These are phyloP conservation scores for Wallacemonas sp. DNA, from an alignment of 208 protist species.

Conservation along the genomic window DNA sequence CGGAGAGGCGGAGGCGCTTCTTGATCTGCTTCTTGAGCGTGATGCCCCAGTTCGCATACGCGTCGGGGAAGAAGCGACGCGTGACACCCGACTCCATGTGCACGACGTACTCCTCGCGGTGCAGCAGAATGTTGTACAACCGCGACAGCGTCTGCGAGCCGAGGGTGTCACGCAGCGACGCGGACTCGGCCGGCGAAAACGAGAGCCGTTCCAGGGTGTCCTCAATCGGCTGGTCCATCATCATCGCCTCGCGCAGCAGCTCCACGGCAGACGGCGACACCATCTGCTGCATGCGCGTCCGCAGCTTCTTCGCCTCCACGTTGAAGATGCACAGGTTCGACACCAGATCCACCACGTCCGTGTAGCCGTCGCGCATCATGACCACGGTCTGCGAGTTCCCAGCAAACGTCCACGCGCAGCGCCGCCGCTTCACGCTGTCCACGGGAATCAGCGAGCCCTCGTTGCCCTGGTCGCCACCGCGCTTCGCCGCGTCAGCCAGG, in stretches of 20 bases:
- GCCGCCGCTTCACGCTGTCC: constrained; percentile 57
- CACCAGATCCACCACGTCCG: constrained; percentile 87
- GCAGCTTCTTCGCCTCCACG: constrained; percentile 76
- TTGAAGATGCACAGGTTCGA: constrained; percentile 81
- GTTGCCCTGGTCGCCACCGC: not conserved
- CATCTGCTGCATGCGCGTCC: constrained; percentile 63
- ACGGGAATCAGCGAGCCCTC: constrained; percentile 32
- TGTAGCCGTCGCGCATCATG: constrained; percentile 84
- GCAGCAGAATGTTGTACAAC: constrained; percentile 72
- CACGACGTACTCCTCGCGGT: constrained; percentile 85
- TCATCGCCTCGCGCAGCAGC: constrained; percentile 53
- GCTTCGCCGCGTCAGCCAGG: constrained; percentile 42
- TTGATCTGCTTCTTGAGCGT: constrained; percentile 62
- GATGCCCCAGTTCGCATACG: constrained; percentile 72
- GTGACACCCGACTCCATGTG: constrained; percentile 53
- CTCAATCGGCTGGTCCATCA: not conserved
- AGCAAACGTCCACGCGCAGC: constrained; percentile 67
- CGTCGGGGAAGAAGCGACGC: constrained; percentile 60
- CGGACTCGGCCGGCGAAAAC: constrained; percentile 54
- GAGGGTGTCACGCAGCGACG: constrained; percentile 54
- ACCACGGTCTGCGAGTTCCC: constrained; percentile 73
- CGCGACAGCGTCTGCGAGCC: constrained; percentile 43
- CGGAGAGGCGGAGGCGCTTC: constrained; percentile 27
- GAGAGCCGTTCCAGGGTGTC: constrained; percentile 45
- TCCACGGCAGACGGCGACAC: constrained; percentile 69